A percentile compares a stretch with the other conserved stretches of the same genome.
Conservation (phyloP, 2,329 filamentous ascomycete species). For the Cryphonectria carpinicola region DNA sequence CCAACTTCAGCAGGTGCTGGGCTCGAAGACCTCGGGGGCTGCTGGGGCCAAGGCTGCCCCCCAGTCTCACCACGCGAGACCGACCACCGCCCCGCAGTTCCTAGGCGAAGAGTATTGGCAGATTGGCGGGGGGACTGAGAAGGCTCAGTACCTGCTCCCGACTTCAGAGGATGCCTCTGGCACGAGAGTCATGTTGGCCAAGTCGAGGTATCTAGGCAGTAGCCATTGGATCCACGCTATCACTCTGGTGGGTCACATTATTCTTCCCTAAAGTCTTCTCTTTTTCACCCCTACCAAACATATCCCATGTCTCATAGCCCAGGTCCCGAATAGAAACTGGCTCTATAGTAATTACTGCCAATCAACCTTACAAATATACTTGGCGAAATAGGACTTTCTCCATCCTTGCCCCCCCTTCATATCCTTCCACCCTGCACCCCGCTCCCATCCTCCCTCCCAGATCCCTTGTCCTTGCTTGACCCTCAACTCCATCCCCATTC, state of each 20-base stretch:
- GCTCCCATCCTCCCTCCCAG: not conserved
- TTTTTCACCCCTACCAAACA: not conserved
- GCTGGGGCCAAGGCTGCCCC: constrained; percentile 37
- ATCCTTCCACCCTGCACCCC: too few relatives aligned
- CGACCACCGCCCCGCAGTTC: constrained; percentile 45
- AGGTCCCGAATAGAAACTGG: not conserved
- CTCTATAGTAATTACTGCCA: not conserved
- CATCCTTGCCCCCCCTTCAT: too few relatives aligned
- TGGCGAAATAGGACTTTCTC: not conserved
- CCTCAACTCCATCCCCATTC: not conserved
- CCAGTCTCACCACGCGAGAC: constrained; percentile 46
- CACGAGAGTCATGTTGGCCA: constrained; percentile 53
- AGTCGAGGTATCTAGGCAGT: constrained; percentile 59
- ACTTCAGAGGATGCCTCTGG: constrained; percentile 22
- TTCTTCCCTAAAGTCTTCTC: constrained; percentile 1
- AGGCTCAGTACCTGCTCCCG: not conserved
- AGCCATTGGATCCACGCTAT: constrained; percentile 61
- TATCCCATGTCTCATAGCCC: not conserved
- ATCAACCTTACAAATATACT: not conserved
- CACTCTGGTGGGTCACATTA: constrained; percentile 44
- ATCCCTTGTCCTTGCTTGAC: not conserved
- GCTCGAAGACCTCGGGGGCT: constrained; percentile 19
- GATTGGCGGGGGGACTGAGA: not conserved
- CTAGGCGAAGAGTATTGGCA: constrained; percentile 33
- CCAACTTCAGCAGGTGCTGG: constrained; percentile 39